phyloP scores from a whole-genome alignment of 768 basidiomycete species.

The Pisolithus microcarpus region DNA sequence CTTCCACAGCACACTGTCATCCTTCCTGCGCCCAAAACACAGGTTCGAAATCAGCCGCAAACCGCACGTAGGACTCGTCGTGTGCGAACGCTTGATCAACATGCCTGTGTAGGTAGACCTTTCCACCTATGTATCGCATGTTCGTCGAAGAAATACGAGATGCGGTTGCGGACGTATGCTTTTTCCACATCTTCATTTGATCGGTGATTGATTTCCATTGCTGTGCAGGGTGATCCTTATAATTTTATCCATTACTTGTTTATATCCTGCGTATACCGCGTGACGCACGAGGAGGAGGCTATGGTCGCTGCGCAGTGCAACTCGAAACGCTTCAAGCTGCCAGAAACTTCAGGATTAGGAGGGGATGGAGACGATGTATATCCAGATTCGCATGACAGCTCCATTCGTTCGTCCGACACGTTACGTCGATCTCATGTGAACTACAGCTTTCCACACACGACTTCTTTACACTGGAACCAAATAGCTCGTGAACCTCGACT shows the following conservation, averaged over 20 bases:
- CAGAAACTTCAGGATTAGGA: slow-evolving; percentile 14
- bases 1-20: slow-evolving; percentile 48
- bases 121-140: slow-evolving; percentile 91
- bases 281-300: slow-evolving; percentile 60
- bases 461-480: no score
- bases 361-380: slow-evolving; percentile 46
- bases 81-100: slow-evolving; percentile 87
- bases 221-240: slow-evolving; percentile 49
- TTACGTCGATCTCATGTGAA: no score
- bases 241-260: slow-evolving; percentile 68
- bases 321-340: slow-evolving; percentile 31
- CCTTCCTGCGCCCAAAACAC: slow-evolving; percentile 39
- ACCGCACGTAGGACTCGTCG: slow-evolving; percentile 56
- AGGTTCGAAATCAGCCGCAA: neutral
- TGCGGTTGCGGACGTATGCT: slow-evolving; percentile 57
- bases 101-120: slow-evolving; percentile 91
- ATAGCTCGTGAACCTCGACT: no score
- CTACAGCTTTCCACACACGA: no score
- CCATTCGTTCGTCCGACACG: no score
- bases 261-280: slow-evolving; percentile 71
- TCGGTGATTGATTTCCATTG: slow-evolving; percentile 9
- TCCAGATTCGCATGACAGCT: slow-evolving; percentile 39
- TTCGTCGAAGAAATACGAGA: slow-evolving; percentile 73
- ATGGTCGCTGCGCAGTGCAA: slow-evolving; percentile 35
- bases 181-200: neutral